These are phyloP conservation scores for Backusella tarrabulga DNA, from an alignment of 192 early-diverging fungal genomes.

Conservation along the genomic window DNA sequence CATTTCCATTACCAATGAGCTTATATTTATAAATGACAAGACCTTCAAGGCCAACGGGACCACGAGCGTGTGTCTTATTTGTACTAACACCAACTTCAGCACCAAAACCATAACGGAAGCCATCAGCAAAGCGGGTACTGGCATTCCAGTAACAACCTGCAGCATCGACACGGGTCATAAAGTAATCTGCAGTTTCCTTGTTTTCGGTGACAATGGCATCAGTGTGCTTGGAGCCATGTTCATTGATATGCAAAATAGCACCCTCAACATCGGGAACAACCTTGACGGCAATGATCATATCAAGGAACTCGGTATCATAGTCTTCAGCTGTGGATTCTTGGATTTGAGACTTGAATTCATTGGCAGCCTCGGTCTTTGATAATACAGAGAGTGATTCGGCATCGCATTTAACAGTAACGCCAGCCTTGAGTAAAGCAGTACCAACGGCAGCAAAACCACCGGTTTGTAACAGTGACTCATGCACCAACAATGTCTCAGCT, in stretches of 20 bases:
- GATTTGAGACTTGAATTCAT: conserved; percentile 24
- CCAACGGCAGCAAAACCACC: conserved; percentile 56
- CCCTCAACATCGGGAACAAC: conserved; percentile 70
- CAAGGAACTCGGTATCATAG: conserved; percentile 91
- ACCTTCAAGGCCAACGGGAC: conserved; percentile 96
- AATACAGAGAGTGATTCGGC: conserved; percentile 44
- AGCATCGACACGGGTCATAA: conserved; percentile 92
- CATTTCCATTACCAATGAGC: conserved; percentile 87
- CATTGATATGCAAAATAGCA: conserved; percentile 92
- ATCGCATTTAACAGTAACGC: conserved; percentile 66
- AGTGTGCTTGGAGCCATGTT: conserved; percentile 93
- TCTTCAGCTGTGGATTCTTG: conserved; percentile 53
- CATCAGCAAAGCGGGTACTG: conserved; percentile 94
- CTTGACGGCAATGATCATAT: conserved; percentile 80
- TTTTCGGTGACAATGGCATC: conserved; percentile 91
- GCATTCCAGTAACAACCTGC: conserved; percentile 99
- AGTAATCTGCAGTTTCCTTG: conserved; percentile 67
- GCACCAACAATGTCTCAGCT: conserved; percentile 90
- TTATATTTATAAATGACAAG: conserved; percentile 98
- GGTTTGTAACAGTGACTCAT: conserved; percentile 45
- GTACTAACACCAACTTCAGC: conserved; percentile 97
- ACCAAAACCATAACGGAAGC: conserved; percentile 98
- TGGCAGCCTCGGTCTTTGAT: not conserved
- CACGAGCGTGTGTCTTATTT: conserved; percentile 99
- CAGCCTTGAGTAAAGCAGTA: conserved; percentile 52